These are phyloP conservation scores for Onygenales sp. DNA, from an alignment of 2,329 filamentous ascomycete species.

Conservation along the genomic window DNA sequence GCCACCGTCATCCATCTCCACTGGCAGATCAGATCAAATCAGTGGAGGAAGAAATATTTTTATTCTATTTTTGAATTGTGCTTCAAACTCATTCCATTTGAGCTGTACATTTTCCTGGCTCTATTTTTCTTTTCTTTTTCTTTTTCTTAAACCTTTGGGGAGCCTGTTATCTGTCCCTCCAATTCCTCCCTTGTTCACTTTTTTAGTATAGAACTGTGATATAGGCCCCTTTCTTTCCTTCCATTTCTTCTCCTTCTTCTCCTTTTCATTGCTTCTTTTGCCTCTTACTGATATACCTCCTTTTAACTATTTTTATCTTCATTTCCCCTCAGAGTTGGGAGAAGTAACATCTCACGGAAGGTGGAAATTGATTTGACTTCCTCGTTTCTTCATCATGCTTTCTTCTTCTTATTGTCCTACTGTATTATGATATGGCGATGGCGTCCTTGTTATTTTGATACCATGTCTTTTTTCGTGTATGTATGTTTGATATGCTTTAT, in stretches of 20 bases:
- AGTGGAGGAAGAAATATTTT: background rate
- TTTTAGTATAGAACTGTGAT: no score
- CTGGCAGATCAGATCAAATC: no score
- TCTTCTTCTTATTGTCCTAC: background rate
- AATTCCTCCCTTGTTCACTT: no score
- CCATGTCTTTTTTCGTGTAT: constrained; percentile 2
- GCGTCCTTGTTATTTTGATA: constrained; percentile 1
- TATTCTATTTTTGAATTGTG: background rate
- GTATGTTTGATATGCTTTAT: background rate
- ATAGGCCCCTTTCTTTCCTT: no score
- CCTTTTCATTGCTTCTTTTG: no score
- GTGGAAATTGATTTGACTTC: background rate
- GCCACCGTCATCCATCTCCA: no score
- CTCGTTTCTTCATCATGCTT: background rate
- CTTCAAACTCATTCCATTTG: background rate
- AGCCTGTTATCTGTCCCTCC: no score
- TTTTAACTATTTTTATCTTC: no score
- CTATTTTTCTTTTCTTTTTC: background rate
- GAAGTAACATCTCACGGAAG: no score
- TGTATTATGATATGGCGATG: background rate
- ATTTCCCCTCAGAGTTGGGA: no score
- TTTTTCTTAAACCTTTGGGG: background rate
- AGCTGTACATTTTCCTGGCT: background rate
- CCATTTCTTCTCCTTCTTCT: no score
- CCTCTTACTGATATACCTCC: no score